phyloP scores from a whole-genome alignment of 2,329 filamentous ascomycete genomes.

The Aspergillus vadensis region DNA sequence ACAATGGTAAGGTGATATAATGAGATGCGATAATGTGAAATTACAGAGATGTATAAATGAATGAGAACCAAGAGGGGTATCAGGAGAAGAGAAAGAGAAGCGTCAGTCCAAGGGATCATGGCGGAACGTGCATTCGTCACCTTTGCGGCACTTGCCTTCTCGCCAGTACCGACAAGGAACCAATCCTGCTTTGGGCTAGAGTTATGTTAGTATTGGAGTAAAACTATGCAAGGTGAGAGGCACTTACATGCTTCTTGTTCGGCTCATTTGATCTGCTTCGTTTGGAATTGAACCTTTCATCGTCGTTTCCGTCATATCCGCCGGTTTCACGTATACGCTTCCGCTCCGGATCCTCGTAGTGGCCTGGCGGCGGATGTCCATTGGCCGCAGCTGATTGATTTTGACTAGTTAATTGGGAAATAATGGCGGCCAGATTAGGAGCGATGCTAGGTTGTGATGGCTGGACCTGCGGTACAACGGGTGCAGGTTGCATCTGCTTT shows the following conservation, averaged over 20 bases:
- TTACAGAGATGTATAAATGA: conserved; percentile 12
- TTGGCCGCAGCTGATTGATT: conserved; percentile 23
- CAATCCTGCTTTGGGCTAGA: conserved; percentile 46
- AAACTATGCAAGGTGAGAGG: not conserved
- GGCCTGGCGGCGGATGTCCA: conserved; percentile 18
- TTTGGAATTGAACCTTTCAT: conserved; percentile 37
- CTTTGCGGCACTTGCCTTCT: conserved; percentile 57
- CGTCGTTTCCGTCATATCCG: conserved; percentile 36
- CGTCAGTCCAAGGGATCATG: conserved; percentile 40
- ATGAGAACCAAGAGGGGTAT: conserved; percentile 19
- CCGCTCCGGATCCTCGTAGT: conserved; percentile 46
- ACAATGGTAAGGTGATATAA: not conserved
- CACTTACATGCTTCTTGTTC: conserved; percentile 42
- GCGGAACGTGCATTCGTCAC: conserved; percentile 54
- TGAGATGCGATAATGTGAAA: conserved; percentile 6
- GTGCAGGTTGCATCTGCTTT: conserved; percentile 39
- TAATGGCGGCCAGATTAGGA: conserved; percentile 39
- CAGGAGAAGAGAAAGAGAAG: conserved; percentile 12
- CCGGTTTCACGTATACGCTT: conserved; percentile 41
- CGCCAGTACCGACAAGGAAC: conserved; percentile 57
- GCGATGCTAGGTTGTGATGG: conserved; percentile 32
- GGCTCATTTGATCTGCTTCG: conserved; percentile 38
- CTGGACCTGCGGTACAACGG: conserved; percentile 27
- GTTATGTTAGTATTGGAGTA: conserved; percentile 14
- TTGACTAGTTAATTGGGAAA: conserved; percentile 35